Percentiles rank a stretch among this genome's conserved stretches.
Evolutionary conservation across 1,284 basidiomycete species (phyloP).

Genomic region (Ustilago hordei): DNA sequence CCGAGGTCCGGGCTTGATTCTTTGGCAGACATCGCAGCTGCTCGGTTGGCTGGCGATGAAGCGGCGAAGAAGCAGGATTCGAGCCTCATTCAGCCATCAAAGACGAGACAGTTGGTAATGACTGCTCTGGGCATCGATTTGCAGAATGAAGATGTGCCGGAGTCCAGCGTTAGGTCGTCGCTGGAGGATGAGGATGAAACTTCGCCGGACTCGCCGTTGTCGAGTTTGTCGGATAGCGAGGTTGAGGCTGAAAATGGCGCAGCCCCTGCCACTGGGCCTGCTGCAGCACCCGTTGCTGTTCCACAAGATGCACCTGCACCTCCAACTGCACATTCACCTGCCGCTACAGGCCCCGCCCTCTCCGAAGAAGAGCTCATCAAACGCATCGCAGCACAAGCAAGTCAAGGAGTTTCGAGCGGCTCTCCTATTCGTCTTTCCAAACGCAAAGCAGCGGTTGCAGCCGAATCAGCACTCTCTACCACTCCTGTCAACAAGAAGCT

Average conservation of each 20-base stretch:
- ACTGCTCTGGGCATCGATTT: constrained; percentile 44
- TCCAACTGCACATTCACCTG: background rate
- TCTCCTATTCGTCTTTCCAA: constrained; percentile 39
- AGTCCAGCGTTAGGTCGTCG: constrained; percentile 38
- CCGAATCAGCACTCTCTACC: constrained; percentile 36
- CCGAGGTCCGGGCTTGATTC: constrained; percentile 40
- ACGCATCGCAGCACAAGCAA: constrained; percentile 32
- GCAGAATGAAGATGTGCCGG: constrained; percentile 43
- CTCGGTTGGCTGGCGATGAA: constrained; percentile 25
- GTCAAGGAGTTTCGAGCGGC: constrained; percentile 26
- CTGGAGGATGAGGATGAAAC: constrained; percentile 6
- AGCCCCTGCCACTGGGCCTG: background rate
- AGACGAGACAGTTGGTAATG: constrained; percentile 38
- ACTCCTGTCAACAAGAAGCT: constrained; percentile 31
- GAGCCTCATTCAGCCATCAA: constrained; percentile 26
- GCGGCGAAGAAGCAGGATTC: constrained; percentile 10
- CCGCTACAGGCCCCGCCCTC: background rate
- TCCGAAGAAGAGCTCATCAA: constrained; percentile 42
- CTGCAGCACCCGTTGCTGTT: background rate
- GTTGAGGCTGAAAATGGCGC: constrained; percentile 13
- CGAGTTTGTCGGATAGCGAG: constrained; percentile 32
- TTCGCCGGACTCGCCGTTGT: constrained; percentile 29
- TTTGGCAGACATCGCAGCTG: constrained; percentile 42
- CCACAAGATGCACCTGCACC: background rate
- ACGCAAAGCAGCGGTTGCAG: constrained; percentile 48